These are phyloP conservation scores for Suillus subalutaceus DNA, from an alignment of 768 basidiomycete genomes.

Conservation along the genomic window DNA sequence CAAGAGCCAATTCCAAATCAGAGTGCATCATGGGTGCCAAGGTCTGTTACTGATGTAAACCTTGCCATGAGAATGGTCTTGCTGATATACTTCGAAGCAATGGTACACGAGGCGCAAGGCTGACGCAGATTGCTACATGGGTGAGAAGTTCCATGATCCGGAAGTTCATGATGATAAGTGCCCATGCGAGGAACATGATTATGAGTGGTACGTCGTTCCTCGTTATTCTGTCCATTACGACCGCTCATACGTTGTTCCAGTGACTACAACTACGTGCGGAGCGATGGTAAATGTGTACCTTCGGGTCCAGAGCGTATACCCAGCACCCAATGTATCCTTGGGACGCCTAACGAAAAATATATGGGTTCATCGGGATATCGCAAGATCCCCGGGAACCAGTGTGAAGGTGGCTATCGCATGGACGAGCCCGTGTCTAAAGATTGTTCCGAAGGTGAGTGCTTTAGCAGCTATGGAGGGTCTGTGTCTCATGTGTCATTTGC, in stretches of 20 bases:
- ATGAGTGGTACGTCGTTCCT: constrained; percentile 73
- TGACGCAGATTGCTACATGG: constrained; percentile 86
- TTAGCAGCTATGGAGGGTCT: not conserved
- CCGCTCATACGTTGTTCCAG: constrained; percentile 40
- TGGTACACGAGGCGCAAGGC: constrained; percentile 88
- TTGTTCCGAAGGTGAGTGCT: constrained; percentile 69
- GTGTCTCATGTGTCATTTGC: not conserved
- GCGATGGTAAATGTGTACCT: constrained; percentile 75
- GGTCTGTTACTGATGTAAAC: constrained; percentile 43
- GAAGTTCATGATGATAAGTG: constrained; percentile 83
- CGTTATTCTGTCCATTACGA: not conserved
- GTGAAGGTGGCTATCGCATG: constrained; percentile 60
- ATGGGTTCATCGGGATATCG: constrained; percentile 91
- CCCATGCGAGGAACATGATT: constrained; percentile 84
- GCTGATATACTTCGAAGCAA: constrained; percentile 56
- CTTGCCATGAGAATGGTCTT: not conserved
- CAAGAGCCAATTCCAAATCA: constrained; percentile 57
- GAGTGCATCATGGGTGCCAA: constrained; percentile 96
- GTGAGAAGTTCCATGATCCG: constrained; percentile 87
- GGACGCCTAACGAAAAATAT: constrained; percentile 61
- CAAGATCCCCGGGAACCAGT: constrained; percentile 91
- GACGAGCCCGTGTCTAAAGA: constrained; percentile 72
- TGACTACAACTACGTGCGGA: constrained; percentile 87
- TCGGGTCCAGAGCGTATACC: constrained; percentile 89
- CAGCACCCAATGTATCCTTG: constrained; percentile 61